These are phyloP conservation scores for Botryotinia narcissicola DNA, from an alignment of 2,329 filamentous ascomycete species.

Conservation along the genomic window DNA sequence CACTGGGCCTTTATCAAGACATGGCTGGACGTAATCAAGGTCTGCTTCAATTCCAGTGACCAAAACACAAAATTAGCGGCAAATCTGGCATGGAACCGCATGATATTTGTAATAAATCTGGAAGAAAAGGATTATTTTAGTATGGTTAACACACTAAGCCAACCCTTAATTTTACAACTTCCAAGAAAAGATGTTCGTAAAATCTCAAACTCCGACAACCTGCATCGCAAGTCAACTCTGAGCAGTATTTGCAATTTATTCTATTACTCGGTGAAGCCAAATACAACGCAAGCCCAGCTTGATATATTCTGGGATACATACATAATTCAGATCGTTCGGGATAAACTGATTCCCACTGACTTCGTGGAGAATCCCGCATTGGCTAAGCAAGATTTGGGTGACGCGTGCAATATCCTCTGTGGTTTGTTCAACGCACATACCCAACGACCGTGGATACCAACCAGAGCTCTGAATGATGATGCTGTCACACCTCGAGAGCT, in stretches of 20 bases:
- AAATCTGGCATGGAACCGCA: constrained; percentile 80
- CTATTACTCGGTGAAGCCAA: constrained; percentile 79
- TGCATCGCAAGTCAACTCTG: constrained; percentile 57
- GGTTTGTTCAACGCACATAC: constrained; percentile 61
- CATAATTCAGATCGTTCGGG: constrained; percentile 61
- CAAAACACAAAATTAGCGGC: constrained; percentile 69
- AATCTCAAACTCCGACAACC: constrained; percentile 45
- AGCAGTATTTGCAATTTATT: constrained; percentile 76
- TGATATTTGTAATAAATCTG: constrained; percentile 71
- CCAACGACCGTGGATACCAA: constrained; percentile 68
- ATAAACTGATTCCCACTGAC: constrained; percentile 47
- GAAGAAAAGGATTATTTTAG: constrained; percentile 55
- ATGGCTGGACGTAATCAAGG: constrained; percentile 78
- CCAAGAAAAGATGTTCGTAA: constrained; percentile 57
- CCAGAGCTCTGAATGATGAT: constrained; percentile 61
- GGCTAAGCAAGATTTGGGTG: constrained; percentile 50
- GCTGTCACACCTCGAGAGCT: constrained; percentile 62
- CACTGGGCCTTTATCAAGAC: constrained; percentile 69
- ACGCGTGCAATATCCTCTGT: constrained; percentile 68
- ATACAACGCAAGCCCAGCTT: constrained; percentile 60
- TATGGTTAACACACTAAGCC: constrained; percentile 62
- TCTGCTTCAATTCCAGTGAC: constrained; percentile 80
- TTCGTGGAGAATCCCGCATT: constrained; percentile 39
- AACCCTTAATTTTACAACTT: constrained; percentile 67
- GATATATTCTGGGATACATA: constrained; percentile 78